phyloP scores from a whole-genome alignment of 1,284 basidiomycete genomes.

The Microbotryum saponariae region DNA sequence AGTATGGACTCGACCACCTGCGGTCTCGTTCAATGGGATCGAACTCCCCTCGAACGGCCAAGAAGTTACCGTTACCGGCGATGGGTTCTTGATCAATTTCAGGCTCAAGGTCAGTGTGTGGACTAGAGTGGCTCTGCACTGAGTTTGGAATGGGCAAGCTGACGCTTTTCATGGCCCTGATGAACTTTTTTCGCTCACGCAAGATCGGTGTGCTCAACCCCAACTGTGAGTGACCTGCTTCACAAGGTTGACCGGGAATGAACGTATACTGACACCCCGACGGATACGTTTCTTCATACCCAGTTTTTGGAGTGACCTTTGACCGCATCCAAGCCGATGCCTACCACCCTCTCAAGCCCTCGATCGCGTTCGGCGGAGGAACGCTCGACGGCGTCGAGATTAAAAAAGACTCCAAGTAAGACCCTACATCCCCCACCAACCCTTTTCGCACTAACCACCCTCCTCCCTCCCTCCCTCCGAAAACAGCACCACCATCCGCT shows the following conservation, averaged over 20 bases:
- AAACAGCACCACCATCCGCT: constrained; percentile 33
- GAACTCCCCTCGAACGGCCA: constrained; percentile 31
- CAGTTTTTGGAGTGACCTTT: constrained; percentile 37
- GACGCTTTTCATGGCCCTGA: background rate
- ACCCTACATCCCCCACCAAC: constrained; percentile 8
- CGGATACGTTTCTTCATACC: too few relatives aligned
- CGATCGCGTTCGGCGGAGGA: constrained; percentile 34
- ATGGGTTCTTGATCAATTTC: constrained; percentile 36
- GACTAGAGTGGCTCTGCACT: background rate
- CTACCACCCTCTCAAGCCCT: constrained; percentile 31
- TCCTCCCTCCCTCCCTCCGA: background rate
- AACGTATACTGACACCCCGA: too few relatives aligned
- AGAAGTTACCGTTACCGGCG: constrained; percentile 27
- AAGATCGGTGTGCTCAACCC: constrained; percentile 36
- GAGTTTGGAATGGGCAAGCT: background rate
- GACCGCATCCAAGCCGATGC: constrained; percentile 31
- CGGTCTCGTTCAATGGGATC: constrained; percentile 37
- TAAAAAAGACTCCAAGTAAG: constrained; percentile 30
- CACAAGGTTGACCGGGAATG: too few relatives aligned
- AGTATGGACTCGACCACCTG: constrained; percentile 39
- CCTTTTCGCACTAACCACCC: constrained; percentile 6
- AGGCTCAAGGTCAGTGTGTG: constrained; percentile 18
- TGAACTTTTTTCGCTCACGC: background rate
- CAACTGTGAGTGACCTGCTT: constrained; percentile 25
- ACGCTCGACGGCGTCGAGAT: constrained; percentile 30